These are phyloP conservation scores for Radiomyces spectabilis DNA, from an alignment of 192 early-diverging fungal genomes.

Conservation along the genomic window DNA sequence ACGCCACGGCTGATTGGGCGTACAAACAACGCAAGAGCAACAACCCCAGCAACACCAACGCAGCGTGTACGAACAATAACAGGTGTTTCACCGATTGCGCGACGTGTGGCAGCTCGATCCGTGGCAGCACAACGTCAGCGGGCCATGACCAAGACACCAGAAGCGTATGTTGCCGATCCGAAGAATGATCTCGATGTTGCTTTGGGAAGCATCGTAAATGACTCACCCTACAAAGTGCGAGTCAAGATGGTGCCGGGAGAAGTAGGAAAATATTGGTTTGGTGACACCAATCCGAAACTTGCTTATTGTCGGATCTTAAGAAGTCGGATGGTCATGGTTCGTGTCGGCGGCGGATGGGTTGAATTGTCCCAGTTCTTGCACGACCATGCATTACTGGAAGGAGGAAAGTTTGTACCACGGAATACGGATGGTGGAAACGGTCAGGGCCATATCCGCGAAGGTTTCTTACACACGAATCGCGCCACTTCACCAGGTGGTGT, in stretches of 20 bases:
- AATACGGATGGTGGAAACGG: not conserved
- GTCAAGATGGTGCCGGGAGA: slow-evolving; percentile 45
- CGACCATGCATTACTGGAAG: slow-evolving; percentile 20
- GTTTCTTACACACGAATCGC: not conserved
- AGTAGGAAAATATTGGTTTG: slow-evolving; percentile 59
- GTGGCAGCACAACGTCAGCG: not conserved
- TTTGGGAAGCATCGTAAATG: slow-evolving; percentile 51
- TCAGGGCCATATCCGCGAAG: not conserved
- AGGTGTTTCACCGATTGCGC: slow-evolving; percentile 2
- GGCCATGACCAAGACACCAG: not conserved
- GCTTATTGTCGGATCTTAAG: slow-evolving; percentile 57
- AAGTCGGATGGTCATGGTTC: slow-evolving; percentile 59
- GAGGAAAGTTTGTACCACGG: slow-evolving; percentile 10
- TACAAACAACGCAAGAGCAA: too few species aligned
- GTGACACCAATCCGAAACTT: slow-evolving; percentile 52
- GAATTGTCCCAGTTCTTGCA: slow-evolving; percentile 44
- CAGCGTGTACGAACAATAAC: not conserved
- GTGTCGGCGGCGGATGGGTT: slow-evolving; percentile 60
- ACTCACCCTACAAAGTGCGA: slow-evolving; percentile 41
- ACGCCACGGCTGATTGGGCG: slow-evolving; percentile 2
- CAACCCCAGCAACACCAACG: not conserved
- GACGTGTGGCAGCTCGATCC: not conserved
- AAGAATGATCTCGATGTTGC: slow-evolving; percentile 51
- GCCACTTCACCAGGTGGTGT: not conserved
- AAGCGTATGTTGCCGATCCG: slow-evolving; percentile 41